Evolutionary conservation across 176 grass and related monocot genomes (phyloP), one percentile per base, ranked within the genome.

Genomic region (Bothriochloa decipiens): DNA sequence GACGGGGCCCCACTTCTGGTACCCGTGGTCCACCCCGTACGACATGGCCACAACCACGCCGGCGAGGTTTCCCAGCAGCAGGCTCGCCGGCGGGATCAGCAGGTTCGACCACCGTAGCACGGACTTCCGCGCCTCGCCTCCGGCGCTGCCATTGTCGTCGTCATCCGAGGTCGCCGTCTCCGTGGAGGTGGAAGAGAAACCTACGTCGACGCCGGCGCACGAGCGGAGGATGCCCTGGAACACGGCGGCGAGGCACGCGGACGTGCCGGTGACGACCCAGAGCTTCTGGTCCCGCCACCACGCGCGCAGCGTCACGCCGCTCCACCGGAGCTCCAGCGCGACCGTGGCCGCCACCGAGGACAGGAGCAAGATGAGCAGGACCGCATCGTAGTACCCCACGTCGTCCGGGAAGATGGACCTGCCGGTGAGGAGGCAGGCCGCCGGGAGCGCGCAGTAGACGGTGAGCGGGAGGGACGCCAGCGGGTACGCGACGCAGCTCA

Each of bases 51-150:
- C 91, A 17, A 97, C 91, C 49, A 82, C 88, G 9, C 89, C 91
- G 78, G 92, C 87, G 27, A 97, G 68, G 87, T 97, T 97, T 3
- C 87, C 88, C 20, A 90, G 67, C 74, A 92, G 39, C 36, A 92
- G 76, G 42, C 85, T 94, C 20, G 88, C 82, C 9, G 89, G 91
- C 18, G 89, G 80, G 64, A 97, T 49, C n/a, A 97, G 75, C 14
- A 94, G 91, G 45, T 79, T 88, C 2, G 85, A 92, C 94, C 94
- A 94, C 80, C 80, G 82, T 84, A 95, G 85, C 85, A 94, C 72
- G 27, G 79, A 37, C 78, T 29, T 77, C 57, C 76, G 32, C 45
- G 52, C 76, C 72, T 83, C 89, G 25, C 55, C 89, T 20, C 63
- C 88, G 37, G 72, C 86, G 0, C 79, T 84, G 45, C 78, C 87